These are phyloP conservation scores for Albifimbria verrucaria DNA, from an alignment of 2,329 filamentous ascomycete species.

Conservation along the genomic window DNA sequence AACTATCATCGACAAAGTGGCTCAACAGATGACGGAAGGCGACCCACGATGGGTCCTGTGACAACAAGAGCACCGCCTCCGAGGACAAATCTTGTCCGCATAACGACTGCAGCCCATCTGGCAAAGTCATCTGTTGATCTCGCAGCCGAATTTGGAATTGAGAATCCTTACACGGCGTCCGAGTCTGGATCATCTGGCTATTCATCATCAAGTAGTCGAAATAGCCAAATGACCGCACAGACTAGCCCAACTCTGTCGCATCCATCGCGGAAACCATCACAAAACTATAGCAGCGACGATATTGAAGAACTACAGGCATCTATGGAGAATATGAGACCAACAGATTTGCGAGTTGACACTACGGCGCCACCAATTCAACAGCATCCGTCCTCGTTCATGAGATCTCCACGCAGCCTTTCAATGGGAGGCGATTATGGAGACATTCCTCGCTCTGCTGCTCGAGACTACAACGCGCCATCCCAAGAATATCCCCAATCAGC, in stretches of 20 bases:
- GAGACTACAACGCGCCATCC: background rate
- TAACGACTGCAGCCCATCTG: conserved; percentile 35
- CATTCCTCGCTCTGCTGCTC: background rate
- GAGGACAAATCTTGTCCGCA: conserved; percentile 44
- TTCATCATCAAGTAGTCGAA: conserved; percentile 53
- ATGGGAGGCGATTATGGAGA: background rate
- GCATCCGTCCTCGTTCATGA: conserved; percentile 18
- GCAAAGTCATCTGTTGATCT: conserved; percentile 46
- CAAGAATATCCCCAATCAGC: conserved; percentile 4
- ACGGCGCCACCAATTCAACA: conserved; percentile 21
- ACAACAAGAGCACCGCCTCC: conserved; percentile 52
- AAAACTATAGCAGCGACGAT: conserved; percentile 15
- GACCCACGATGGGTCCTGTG: conserved; percentile 44
- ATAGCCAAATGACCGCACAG: conserved; percentile 58
- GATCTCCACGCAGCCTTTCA: conserved; percentile 24
- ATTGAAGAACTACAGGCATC: conserved; percentile 21
- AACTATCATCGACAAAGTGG: conserved; percentile 26
- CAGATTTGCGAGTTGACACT: conserved; percentile 30
- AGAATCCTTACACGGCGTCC: conserved; percentile 61
- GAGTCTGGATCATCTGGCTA: conserved; percentile 64
- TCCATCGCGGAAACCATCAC: conserved; percentile 34
- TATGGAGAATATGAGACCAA: conserved; percentile 32
- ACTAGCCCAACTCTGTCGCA: conserved; percentile 39
- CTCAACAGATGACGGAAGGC: conserved; percentile 23
- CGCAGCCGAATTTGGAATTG: conserved; percentile 56